Evolutionary conservation across 225 moss, liverwort and hornwort genomes (phyloP).

Genomic region (Sphagnum tenellum): DNA sequence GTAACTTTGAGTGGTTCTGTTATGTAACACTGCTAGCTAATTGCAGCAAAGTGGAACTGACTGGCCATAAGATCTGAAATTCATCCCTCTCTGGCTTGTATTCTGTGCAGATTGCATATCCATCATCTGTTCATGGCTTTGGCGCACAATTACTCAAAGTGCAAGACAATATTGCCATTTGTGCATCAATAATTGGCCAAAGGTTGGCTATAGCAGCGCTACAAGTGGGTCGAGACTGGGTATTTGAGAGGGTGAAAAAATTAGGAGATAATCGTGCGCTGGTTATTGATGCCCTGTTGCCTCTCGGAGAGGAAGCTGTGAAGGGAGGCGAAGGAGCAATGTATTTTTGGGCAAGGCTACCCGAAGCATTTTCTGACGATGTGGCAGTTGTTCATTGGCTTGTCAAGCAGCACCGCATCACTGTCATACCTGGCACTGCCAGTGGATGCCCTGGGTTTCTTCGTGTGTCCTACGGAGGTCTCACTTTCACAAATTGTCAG

Average conservation of each 20-base stretch:
- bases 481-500: slow-evolving; percentile 44
- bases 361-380: slow-evolving; percentile 41
- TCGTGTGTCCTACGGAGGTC: slow-evolving; percentile 71
- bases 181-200: slow-evolving; percentile 89
- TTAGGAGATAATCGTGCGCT: slow-evolving; percentile 48
- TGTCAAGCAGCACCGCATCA: slow-evolving; percentile 67
- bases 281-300: slow-evolving; percentile 53
- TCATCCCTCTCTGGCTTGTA: neutral
- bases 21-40: no score
- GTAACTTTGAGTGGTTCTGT: no score
- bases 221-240: slow-evolving; percentile 72
- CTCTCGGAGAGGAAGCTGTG: slow-evolving; percentile 62
- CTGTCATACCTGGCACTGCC: slow-evolving; percentile 94
- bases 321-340: slow-evolving; percentile 98
- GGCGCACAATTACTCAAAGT: slow-evolving; percentile 88
- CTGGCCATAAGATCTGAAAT: no score
- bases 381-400: slow-evolving; percentile 75
- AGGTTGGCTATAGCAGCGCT: slow-evolving; percentile 69
- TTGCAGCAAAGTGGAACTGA: no score
- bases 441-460: slow-evolving; percentile 78
- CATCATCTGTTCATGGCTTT: slow-evolving; percentile 54
- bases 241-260: slow-evolving; percentile 47
- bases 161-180: slow-evolving; percentile 98
- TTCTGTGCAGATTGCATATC: slow-evolving; percentile 81
- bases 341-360: slow-evolving; percentile 85